Evolutionary conservation across 176 grass and related monocot species (phyloP).

Genomic region (Zea mays): DNA sequence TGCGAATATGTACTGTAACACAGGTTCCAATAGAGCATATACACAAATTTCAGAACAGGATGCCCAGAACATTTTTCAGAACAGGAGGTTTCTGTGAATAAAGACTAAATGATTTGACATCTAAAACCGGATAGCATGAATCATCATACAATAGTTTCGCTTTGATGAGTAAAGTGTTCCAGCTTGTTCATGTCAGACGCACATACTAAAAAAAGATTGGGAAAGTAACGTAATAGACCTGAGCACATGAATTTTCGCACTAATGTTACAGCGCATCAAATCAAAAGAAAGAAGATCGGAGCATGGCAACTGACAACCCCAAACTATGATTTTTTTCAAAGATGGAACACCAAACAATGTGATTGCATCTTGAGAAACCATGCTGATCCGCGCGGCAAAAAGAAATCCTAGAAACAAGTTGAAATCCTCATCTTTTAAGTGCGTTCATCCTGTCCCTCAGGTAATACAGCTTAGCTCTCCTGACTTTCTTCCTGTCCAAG

Average conservation of each 20-base stretch:
- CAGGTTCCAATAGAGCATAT: too few species aligned
- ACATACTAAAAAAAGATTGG: neutral
- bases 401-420: neutral
- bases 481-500: conserved; percentile 82
- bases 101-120: neutral
- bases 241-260: neutral
- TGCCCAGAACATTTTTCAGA: neutral
- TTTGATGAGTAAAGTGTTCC: neutral
- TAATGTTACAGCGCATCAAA: neutral
- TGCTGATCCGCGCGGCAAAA: neutral
- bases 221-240: neutral
- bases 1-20: too few species aligned
- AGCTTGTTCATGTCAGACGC: neutral
- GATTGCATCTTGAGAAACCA: neutral
- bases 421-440: conserved; percentile 59
- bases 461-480: conserved; percentile 94
- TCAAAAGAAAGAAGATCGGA: neutral
- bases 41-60: too few species aligned
- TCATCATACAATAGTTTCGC: neutral
- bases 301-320: neutral
- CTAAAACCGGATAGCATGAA: neutral
- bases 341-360: neutral
- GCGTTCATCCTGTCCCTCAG: conserved; percentile 92
- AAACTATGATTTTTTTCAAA: neutral
- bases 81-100: neutral